Conservation (phyloP, 208 protist species). For the Balamuthia mandrillaris region DNA sequence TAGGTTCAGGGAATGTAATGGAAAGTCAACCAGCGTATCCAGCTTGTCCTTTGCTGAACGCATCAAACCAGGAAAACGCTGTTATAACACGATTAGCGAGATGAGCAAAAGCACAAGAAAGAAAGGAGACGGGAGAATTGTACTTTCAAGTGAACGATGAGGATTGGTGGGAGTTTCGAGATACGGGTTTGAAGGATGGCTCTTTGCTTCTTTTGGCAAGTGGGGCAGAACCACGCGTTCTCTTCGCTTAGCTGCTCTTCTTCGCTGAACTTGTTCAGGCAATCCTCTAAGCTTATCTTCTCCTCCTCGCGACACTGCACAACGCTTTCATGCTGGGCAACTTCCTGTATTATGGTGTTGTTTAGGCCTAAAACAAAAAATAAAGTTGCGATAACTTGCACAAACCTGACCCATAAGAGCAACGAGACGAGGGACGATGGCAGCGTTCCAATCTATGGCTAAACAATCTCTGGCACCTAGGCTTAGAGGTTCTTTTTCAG, state of each 20-base stretch:
- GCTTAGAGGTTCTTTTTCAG: no score
- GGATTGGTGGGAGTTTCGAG: not conserved
- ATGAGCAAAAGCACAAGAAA: not conserved
- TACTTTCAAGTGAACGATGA: constrained; percentile 7
- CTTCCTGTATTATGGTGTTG: no score
- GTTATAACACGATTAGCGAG: not conserved
- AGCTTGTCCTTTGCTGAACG: not conserved
- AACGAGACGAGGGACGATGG: no score
- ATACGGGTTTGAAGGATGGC: not conserved
- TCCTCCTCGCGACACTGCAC: constrained; percentile 9
- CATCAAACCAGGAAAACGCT: constrained; percentile 9
- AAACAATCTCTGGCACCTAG: no score
- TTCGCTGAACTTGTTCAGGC: not conserved
- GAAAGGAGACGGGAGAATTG: not conserved
- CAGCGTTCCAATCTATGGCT: no score
- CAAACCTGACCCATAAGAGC: no score
- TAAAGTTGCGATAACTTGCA: no score
- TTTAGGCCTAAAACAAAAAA: no score
- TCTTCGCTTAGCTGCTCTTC: not conserved
- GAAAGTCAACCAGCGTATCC: constrained; percentile 9
- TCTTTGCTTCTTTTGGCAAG: not conserved
- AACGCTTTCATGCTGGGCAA: no score
- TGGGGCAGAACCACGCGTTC: not conserved
- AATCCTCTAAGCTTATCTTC: not conserved
- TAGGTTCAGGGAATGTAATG: not conserved